Evolutionary conservation across 2,329 filamentous ascomycete genomes (phyloP).

Genomic region (Colletotrichum salicis): DNA sequence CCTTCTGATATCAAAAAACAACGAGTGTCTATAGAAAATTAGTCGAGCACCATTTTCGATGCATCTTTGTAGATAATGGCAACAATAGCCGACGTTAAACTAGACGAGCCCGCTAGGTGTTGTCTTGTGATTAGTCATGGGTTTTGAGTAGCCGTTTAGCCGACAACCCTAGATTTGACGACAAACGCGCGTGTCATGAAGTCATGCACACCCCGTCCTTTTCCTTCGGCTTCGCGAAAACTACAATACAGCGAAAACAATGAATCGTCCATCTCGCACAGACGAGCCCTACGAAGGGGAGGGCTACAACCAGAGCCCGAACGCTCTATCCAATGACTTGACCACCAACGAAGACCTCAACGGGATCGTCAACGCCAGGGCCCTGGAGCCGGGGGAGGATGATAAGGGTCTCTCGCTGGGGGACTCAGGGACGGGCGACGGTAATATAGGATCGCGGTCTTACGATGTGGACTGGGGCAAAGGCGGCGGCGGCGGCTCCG

Average conservation of each 20-base stretch:
- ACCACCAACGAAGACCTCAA: conserved; percentile 60
- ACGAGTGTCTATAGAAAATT: neutral
- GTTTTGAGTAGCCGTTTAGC: neutral
- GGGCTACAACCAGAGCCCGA: conserved; percentile 59
- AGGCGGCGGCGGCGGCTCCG: neutral
- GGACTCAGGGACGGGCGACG: neutral
- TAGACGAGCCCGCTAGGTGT: neutral
- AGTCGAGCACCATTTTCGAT: neutral
- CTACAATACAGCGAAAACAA: neutral
- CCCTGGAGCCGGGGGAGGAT: neutral
- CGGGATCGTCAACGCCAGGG: conserved; percentile 50
- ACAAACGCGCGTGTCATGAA: neutral
- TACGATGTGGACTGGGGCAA: neutral
- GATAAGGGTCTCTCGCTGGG: neutral
- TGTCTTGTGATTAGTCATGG: conserved; percentile 9
- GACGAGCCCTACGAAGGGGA: conserved; percentile 39
- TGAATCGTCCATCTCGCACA: conserved; percentile 37
- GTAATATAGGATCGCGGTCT: neutral
- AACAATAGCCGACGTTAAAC: neutral
- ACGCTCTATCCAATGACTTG: conserved; percentile 55
- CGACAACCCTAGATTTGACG: neutral
- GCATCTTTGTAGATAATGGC: neutral
- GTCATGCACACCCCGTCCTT: neutral
- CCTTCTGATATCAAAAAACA: neutral
- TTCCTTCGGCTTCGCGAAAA: too few species aligned